Evolutionary conservation across 306 rosid species (phyloP), one percentile per base, ranked within the genome.

Genomic region (Chamaecrista fasciculata): DNA sequence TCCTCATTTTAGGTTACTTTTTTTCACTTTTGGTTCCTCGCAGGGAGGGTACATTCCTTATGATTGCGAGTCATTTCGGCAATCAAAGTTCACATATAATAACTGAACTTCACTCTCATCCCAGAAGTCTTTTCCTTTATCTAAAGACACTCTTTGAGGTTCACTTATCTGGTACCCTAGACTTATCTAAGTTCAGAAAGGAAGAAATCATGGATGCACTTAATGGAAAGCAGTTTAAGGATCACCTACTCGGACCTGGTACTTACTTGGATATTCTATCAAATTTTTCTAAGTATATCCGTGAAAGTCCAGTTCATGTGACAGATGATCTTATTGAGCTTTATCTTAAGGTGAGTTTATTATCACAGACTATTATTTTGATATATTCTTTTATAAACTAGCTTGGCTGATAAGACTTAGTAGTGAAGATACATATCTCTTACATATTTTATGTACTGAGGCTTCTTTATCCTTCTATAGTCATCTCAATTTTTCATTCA

Each of bases 271-370:
- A 88, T 74, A 88, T 65, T 73, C 78, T 94, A 66, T 84, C 96
- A 16, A 72, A 84, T 79, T 88, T 88, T 67, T 95, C 99, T 37
- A 91, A 88, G 83, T 80, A 82, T 74, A 80, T 94, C 74, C 87
- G 80, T 43, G 92, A 78, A 55, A 91, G 78, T 84, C 87, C 97
- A 25, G 83, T 86, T 72, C 71, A 82, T 18, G 92, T 94, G 71
- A 82, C 91, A 44, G 99, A 94, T 71, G 92, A 94, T 80, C 84
- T 88, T 76, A 83, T 88, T 78, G 99, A 94, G 87, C 96, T 86
- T 75, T 94, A 94, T 80, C 86, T 94, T 68, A 87, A 91, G 97
- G 98, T 90, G 82, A 85, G 89, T 55, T 59, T 69, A 43, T 53
- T 37, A 50, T 56, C 18, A 51, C 11, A 44, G 43, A 29, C 25